A percentile compares a stretch with the other conserved stretches of the same genome.
These are phyloP conservation scores for Phoenix dactylifera DNA, from an alignment of 176 grass and related monocot genomes.

Conservation along the genomic window DNA sequence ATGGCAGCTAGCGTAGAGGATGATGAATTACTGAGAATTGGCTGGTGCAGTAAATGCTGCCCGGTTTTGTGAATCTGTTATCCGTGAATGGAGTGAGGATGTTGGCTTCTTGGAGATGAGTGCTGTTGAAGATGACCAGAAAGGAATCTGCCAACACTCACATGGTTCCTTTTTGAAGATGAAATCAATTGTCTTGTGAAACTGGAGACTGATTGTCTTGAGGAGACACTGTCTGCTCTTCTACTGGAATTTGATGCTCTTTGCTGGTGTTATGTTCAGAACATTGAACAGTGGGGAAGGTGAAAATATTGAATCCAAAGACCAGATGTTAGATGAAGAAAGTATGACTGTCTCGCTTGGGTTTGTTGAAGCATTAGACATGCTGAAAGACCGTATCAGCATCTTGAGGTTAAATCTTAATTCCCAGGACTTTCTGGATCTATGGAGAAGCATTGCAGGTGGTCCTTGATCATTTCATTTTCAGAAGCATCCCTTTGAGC, in stretches of 20 bases:
- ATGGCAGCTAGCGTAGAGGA: slow-evolving; percentile 45
- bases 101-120: slow-evolving; percentile 52
- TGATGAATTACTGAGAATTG: slow-evolving; percentile 36
- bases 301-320: slow-evolving; percentile 1
- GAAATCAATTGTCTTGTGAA: slow-evolving; percentile 63
- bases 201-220: slow-evolving; percentile 74
- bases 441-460: slow-evolving; percentile 88
- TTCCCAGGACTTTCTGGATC: slow-evolving; percentile 87
- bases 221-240: slow-evolving; percentile 62
- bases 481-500: slow-evolving; percentile 51
- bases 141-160: not conserved
- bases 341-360: slow-evolving; percentile 36
- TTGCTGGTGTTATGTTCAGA: slow-evolving; percentile 66
- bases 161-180: slow-evolving; percentile 53
- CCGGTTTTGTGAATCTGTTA: slow-evolving; percentile 52
- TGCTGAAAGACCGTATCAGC: slow-evolving; percentile 44
- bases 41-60: slow-evolving; percentile 55
- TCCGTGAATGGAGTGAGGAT: slow-evolving; percentile 82
- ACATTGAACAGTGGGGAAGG: slow-evolving; percentile 45
- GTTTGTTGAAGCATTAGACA: slow-evolving; percentile 51
- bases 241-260: slow-evolving; percentile 87
- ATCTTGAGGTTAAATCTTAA: slow-evolving; percentile 64
- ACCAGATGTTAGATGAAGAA: slow-evolving; percentile 47
- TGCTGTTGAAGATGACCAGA: slow-evolving; percentile 10
- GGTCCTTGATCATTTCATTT: slow-evolving; percentile 76